Evolutionary conservation across 768 basidiomycete species (phyloP).

Genomic region (Chiua virens): DNA sequence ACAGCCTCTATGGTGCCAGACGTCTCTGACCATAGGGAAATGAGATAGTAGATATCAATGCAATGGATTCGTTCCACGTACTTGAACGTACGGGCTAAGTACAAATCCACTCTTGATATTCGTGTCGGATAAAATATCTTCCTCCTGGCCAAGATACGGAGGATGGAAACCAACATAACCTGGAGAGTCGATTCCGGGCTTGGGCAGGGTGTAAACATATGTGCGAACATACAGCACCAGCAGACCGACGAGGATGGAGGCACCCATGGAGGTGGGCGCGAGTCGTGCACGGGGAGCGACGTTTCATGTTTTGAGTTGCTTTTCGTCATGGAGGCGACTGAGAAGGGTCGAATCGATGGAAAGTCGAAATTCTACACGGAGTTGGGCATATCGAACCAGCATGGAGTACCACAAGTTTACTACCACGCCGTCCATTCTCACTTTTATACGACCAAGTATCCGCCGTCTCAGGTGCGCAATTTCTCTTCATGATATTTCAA

Average conservation of each 20-base stretch:
- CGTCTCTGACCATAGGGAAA: constrained; percentile 22
- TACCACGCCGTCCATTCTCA: no score
- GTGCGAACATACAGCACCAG: constrained; percentile 56
- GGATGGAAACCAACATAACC: constrained; percentile 63
- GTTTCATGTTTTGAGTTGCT: constrained; percentile 25
- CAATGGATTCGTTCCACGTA: no score
- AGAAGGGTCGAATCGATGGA: no score
- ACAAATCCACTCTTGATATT: constrained; percentile 69
- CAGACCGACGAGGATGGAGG: constrained; percentile 62
- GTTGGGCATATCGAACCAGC: no score
- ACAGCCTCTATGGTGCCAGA: constrained; percentile 15
- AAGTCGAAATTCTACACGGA: no score
- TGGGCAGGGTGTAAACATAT: not conserved
- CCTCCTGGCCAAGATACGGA: constrained; percentile 70
- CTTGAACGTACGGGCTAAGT: constrained; percentile 54
- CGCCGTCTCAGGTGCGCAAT: no score
- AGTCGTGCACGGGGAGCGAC: constrained; percentile 56
- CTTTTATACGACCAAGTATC: no score
- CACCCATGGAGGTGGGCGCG: constrained; percentile 72
- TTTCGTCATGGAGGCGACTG: constrained; percentile 19
- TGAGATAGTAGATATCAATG: not conserved
- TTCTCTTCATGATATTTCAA: no score
- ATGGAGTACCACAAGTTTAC: no score
- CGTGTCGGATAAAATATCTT: constrained; percentile 64
- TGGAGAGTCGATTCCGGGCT: not conserved